Base-by-base conservation (phyloP, 306 rosid genomes). In the Lathyrus aphaca region DNA sequence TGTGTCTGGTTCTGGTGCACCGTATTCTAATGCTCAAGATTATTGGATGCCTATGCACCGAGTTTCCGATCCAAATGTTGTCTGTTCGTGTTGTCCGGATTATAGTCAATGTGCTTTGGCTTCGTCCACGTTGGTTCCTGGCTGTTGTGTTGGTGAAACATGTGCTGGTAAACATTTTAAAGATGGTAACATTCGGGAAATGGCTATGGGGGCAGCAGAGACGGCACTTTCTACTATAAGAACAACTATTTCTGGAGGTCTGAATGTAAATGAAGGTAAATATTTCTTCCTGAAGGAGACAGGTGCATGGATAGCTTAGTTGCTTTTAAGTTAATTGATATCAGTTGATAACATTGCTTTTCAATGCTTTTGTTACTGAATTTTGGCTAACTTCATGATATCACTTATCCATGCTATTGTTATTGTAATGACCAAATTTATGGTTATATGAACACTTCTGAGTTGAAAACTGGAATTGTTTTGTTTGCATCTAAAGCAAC, bases 131-230 rank as follows among this genome's bases (percentile, higher is more conserved):
- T 51, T 82, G 17, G 53, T 79, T 73, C 81, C 83, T 27, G 17
- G 74, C 42, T 84, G 87, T 78, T 77, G 76, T 49, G 11, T 58
- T 23, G 78, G 82, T 66, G 86, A 76, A 48, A 7, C 83, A 15
- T 61, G 68, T 76, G 87, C 40, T 71, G 82, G 65, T 62, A 79
- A 77, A 56, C 76, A 73, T 74, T 64, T 81, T 64, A 5, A 62
- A 71, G 90, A 86, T 74, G 78, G 51, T 63, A 66, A 70, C 59
- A 81, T 86, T 42, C 79, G 39, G 37, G 76, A 81, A 73, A 79
- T 89, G 58, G 97, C 90, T 7, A 80, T 85, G 85, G 92, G 78
- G 66, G 90, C 89, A 70, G 91, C 92, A 59, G 88, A 84, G 74
- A 88, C 69, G 85, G 98, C 96, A 54, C 65, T 88, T 49, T 88